These are phyloP conservation scores for Aspergillus ruber DNA, from an alignment of 2,329 filamentous ascomycete genomes.

Conservation along the genomic window DNA sequence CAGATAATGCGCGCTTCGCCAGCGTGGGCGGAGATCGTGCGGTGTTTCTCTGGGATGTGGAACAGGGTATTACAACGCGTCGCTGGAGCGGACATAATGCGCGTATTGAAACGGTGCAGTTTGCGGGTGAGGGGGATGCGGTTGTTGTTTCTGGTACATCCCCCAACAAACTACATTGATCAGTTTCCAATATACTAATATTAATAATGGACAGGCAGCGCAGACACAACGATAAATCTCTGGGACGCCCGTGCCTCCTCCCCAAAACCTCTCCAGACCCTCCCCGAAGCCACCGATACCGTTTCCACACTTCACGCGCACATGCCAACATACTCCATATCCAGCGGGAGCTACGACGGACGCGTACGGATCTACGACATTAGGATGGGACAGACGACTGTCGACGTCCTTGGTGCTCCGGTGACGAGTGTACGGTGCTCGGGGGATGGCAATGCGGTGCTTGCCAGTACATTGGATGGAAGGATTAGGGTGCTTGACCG, in stretches of 20 bases:
- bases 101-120: conserved; percentile 70
- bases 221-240: conserved; percentile 37
- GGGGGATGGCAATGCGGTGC: conserved; percentile 64
- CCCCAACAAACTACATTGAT: background rate
- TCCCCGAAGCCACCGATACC: conserved; percentile 36
- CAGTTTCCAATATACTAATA: background rate
- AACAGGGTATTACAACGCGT: conserved; percentile 67
- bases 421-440: conserved; percentile 73
- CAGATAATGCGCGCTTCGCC: conserved; percentile 76
- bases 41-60: conserved; percentile 93
- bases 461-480: conserved; percentile 71
- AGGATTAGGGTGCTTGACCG: conserved; percentile 76
- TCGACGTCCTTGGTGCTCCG: conserved; percentile 59
- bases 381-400: conserved; percentile 62
- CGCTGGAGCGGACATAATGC: conserved; percentile 67
- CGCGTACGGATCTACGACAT: conserved; percentile 76
- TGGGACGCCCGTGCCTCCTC: conserved; percentile 38
- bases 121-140: conserved; percentile 68
- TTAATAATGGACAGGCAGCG: conserved; percentile 30
- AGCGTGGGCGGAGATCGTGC: conserved; percentile 84
- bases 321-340: conserved; percentile 45
- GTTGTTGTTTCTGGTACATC: conserved; percentile 59
- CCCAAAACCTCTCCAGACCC: conserved; percentile 37
- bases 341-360: conserved; percentile 78
- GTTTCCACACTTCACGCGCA: conserved; percentile 36